Evolutionary conservation across 108 stramenopile genomes (phyloP).

Genomic region (Conticribra guillardii): DNA sequence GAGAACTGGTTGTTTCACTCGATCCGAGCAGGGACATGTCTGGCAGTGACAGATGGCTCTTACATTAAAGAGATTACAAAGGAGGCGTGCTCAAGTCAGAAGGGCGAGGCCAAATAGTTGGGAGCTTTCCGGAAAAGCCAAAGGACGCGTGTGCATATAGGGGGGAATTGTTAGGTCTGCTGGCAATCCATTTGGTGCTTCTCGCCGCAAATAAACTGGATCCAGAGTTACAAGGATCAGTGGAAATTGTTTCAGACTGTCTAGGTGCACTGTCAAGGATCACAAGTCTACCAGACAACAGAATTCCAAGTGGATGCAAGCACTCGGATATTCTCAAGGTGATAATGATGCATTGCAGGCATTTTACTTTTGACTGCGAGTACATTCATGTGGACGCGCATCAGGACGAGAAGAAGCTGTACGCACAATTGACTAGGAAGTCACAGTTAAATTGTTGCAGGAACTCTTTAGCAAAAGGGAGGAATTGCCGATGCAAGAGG

Average conservation of each 20-base stretch:
- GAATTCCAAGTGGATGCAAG: conserved; percentile 6
- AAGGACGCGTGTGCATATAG: no score
- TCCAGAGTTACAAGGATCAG: background rate
- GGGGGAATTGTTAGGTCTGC: no score
- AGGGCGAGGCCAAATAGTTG: no score
- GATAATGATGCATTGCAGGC: conserved; percentile 12
- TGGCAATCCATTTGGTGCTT: conserved; percentile 15
- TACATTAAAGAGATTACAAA: no score
- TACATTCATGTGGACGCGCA: conserved; percentile 23
- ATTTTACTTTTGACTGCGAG: conserved; percentile 4
- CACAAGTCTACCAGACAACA: background rate
- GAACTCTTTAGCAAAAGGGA: background rate
- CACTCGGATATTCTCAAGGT: conserved; percentile 25
- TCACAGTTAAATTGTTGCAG: conserved; percentile 16
- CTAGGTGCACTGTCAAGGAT: conserved; percentile 16
- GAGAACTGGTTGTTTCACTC: background rate
- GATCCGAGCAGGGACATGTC: background rate
- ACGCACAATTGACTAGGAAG: background rate
- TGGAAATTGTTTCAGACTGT: conserved; percentile 15
- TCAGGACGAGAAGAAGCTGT: conserved; percentile 12
- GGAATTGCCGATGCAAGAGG: conserved; percentile 1
- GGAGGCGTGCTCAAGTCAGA: no score
- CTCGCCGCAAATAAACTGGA: conserved; percentile 8
- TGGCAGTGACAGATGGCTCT: conserved; percentile 17
- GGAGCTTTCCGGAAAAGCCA: no score